Evolutionary conservation across 2,329 filamentous ascomycete species (phyloP), one percentile per base, ranked within the genome.

Genomic region (Orbilia oligospora): DNA sequence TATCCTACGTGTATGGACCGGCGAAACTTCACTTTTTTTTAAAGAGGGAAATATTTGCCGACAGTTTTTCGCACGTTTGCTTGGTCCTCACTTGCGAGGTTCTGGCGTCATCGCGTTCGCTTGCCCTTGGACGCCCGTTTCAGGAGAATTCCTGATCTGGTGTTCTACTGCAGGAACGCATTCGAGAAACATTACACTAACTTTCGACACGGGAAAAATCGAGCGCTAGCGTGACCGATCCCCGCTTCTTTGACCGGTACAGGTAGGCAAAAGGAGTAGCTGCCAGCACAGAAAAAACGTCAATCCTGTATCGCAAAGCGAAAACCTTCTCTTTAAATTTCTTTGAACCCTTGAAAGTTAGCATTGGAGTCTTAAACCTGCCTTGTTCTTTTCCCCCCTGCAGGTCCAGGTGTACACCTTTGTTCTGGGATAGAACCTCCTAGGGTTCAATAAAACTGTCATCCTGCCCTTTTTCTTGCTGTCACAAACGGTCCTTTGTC

Each of bases 221-320:
- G 58, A 68, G 75, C 68, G 44, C 55, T 72, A 69, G 75, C 18
- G 75, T 72, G 68, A 72, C 38, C 6, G 68, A 72, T 72, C 75
- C 68, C 75, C 68, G 63, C 68, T 72, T 72, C 71, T 49, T 30
- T 46, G 61, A 27, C 48, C 55, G 38, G 51, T 63, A 68, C 71
- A 78, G 75, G 75, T 72, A 78, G 75, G 68, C 68, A 72, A 78
- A 78, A 78, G 75, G 75, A 78, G 75, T 69, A 63, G 20, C 51
- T 71, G 41, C 61, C 67, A 68, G 49, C 67, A 48, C 61, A 51
- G 36, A 2, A 46, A 67, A 71, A 71, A 78, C 75, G 75, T 71
- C 67, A 78, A 44, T 61, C 44, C 16, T 78, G 75, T 64, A 36
- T 69, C 63, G 75, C 61, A 69, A 33, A 71, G 30, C 73, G 55